phyloP scores from a whole-genome alignment of 176 grass and related monocot genomes.

The Phyllostachys edulis region DNA sequence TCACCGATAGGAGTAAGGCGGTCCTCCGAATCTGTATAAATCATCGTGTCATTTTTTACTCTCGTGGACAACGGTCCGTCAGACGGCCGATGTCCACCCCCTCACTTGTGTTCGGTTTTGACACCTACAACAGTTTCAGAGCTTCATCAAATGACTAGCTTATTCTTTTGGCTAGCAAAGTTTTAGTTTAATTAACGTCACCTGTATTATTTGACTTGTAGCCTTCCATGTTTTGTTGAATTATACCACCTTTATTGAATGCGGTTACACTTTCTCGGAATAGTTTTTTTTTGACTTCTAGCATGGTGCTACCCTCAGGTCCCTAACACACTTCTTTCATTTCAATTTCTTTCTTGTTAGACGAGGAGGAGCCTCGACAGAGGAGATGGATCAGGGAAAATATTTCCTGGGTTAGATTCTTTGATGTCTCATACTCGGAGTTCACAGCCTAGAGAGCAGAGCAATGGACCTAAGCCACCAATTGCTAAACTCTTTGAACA shows the following conservation, averaged over 20 bases:
- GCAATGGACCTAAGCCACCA: slow-evolving; percentile 80
- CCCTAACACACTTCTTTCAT: slow-evolving; percentile 15
- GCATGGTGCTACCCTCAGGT: slow-evolving; percentile 10
- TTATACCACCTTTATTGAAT: not conserved
- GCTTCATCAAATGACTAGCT: not conserved
- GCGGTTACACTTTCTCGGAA: not conserved
- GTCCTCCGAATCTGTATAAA: too few relatives aligned
- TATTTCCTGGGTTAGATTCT: slow-evolving; percentile 90
- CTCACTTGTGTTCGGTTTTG: too few relatives aligned
- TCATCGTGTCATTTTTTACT: too few relatives aligned
- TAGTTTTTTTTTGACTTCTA: slow-evolving; percentile 25
- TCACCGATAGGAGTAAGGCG: too few relatives aligned
- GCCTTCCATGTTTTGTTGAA: not conserved
- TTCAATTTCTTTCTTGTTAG: slow-evolving; percentile 43
- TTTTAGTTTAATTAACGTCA: slow-evolving; percentile 19
- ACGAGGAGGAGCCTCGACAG: slow-evolving; percentile 83
- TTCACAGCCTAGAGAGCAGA: slow-evolving; percentile 81
- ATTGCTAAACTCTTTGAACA: slow-evolving; percentile 93
- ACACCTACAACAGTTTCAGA: too few relatives aligned
- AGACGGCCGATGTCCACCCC: too few relatives aligned
- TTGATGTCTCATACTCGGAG: slow-evolving; percentile 76
- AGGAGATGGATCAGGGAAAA: slow-evolving; percentile 82
- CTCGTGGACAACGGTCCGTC: too few relatives aligned
- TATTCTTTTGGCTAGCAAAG: not conserved
- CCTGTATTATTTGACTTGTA: not conserved